Percentiles rank a stretch among this genome's conserved stretches.
Conservation (phyloP, 371 early-diverging fungal genomes). For the Syncephalastrum contaminatum region DNA sequence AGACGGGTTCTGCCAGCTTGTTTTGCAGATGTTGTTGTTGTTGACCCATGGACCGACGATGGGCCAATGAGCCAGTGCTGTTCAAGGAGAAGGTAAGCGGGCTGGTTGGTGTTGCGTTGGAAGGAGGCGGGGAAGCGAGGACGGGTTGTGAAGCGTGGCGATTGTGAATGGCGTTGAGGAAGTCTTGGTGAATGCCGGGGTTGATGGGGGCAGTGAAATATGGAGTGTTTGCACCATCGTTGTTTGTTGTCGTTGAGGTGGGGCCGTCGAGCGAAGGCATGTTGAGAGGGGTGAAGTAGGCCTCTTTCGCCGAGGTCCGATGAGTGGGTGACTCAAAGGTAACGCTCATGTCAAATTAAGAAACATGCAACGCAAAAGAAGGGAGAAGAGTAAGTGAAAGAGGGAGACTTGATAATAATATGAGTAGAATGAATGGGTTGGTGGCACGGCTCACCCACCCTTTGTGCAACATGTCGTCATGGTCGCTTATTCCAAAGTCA, state of each 20-base stretch:
- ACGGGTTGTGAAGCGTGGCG: conserved; percentile 42
- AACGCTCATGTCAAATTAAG: conserved; percentile 31
- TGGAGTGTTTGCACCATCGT: conserved; percentile 32
- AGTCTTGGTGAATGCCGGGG: conserved; percentile 45
- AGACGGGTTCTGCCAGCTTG: too few species aligned
- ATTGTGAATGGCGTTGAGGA: conserved; percentile 47
- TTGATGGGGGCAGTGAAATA: conserved; percentile 52
- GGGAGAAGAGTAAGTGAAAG: background rate
- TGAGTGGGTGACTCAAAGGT: conserved; percentile 44
- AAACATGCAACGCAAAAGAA: conserved; percentile 5
- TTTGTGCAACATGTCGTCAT: conserved; percentile 8
- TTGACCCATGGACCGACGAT: conserved; percentile 9
- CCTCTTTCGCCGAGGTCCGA: conserved; percentile 30
- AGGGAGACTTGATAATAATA: background rate
- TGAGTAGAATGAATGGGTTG: too few species aligned
- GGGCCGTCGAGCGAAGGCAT: conserved; percentile 25
- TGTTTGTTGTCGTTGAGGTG: conserved; percentile 7
- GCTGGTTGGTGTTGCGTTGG: conserved; percentile 2
- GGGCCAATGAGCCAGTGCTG: conserved; percentile 8
- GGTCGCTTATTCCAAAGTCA: conserved; percentile 1
- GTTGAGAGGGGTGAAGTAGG: conserved; percentile 44
- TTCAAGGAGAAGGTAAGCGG: background rate
- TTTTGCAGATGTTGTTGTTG: background rate
- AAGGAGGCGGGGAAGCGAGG: conserved; percentile 17
- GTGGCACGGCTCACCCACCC: too few species aligned